These are phyloP conservation scores for Nymphaea thermarum DNA, from an alignment of 164 flowering plant species.

Conservation along the genomic window DNA sequence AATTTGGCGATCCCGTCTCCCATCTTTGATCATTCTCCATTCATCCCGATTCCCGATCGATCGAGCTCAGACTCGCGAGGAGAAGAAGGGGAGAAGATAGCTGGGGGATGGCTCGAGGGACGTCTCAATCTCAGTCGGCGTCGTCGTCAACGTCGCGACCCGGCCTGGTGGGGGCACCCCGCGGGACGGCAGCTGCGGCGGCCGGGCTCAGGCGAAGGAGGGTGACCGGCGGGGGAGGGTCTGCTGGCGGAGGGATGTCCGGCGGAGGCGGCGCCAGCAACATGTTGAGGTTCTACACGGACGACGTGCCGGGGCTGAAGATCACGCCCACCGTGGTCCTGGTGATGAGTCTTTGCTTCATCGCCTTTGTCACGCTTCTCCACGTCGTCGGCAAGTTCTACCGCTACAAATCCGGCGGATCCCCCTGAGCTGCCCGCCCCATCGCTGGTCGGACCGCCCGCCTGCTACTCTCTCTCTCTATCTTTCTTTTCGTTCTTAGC, in stretches of 20 bases:
- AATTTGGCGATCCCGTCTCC: too few species aligned
- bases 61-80: too few species aligned
- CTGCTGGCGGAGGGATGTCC: conserved; percentile 12
- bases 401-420: conserved; percentile 39
- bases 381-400: conserved; percentile 90
- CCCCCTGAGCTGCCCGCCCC: conserved; percentile 14
- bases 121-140: conserved; percentile 53
- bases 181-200: conserved; percentile 71
- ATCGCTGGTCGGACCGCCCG: neutral
- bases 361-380: conserved; percentile 84
- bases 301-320: conserved; percentile 82
- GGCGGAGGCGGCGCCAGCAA: conserved; percentile 39
- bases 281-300: conserved; percentile 86
- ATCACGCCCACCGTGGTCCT: conserved; percentile 82
- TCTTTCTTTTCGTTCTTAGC: too few species aligned
- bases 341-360: conserved; percentile 89
- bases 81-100: neutral
- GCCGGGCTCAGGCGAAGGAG: conserved; percentile 45
- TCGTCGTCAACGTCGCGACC: conserved; percentile 40
- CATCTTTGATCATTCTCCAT: too few species aligned
- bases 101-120: conserved; percentile 45
- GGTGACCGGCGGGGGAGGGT: conserved; percentile 13
- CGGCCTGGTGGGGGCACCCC: conserved; percentile 45
- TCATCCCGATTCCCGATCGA: too few species aligned
- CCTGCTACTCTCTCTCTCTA: neutral